Percentiles rank a stretch among this genome's conserved stretches.
These are phyloP conservation scores for Colletotrichum sp. DNA, from an alignment of 2,329 filamentous ascomycete genomes.

Conservation along the genomic window DNA sequence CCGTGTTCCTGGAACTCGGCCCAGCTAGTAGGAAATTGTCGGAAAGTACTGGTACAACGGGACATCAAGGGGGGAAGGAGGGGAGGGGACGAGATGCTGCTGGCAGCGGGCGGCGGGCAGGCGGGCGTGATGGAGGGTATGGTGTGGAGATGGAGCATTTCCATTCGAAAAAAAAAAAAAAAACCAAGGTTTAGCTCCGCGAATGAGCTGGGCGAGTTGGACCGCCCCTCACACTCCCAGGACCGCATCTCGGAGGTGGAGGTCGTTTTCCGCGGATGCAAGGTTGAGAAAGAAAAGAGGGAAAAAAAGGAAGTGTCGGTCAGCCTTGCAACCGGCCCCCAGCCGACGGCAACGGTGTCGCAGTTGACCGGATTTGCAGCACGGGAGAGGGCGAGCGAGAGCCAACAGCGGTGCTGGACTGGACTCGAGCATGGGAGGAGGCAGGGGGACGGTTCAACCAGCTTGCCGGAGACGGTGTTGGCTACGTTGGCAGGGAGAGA, in stretches of 20 bases:
- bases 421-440: not conserved
- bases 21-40: not conserved
- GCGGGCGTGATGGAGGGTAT: not conserved
- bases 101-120: not conserved
- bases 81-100: not conserved
- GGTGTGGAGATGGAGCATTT: not conserved
- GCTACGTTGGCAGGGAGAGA: not conserved
- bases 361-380: not conserved
- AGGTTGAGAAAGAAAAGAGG: not conserved
- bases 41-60: not conserved
- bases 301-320: not conserved
- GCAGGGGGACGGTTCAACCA: not conserved
- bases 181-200: not conserved
- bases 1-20: not conserved
- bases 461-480: not conserved
- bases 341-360: not conserved
- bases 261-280: not conserved
- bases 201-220: not conserved
- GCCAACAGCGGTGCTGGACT: not conserved
- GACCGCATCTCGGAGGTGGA: not conserved
- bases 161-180: not conserved
- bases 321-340: not conserved
- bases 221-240: not conserved
- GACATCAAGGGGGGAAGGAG: not conserved
- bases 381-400: not conserved